Conservation (phyloP, 306 rosid species). For the Quercus bicolor region DNA sequence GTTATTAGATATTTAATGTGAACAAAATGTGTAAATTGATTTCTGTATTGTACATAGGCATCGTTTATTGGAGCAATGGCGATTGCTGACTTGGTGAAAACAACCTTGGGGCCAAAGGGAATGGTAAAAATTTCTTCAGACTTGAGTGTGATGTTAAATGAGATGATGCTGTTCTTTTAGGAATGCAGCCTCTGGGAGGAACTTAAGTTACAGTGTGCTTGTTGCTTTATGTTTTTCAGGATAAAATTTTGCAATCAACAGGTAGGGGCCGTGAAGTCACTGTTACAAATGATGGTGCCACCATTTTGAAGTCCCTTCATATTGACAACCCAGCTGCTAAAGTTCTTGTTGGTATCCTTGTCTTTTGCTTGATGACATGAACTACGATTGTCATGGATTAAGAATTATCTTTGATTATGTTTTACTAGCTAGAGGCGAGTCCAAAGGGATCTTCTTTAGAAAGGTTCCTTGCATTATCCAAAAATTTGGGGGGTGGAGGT, state of each 20-base stretch:
- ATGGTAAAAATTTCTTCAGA: conserved; percentile 51
- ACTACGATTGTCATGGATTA: neutral
- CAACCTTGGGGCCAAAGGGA: conserved; percentile 95
- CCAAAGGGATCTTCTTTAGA: too few species aligned
- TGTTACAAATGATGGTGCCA: conserved; percentile 95
- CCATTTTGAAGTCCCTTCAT: conserved; percentile 93
- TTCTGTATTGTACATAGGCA: conserved; percentile 42
- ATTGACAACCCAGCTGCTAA: conserved; percentile 98
- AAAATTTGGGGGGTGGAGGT: too few species aligned
- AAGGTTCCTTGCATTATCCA: too few species aligned
- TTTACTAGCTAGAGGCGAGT: too few species aligned
- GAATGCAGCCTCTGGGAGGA: neutral
- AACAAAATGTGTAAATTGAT: neutral
- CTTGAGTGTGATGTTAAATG: neutral
- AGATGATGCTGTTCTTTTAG: neutral
- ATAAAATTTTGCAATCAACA: conserved; percentile 92
- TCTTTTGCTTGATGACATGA: neutral
- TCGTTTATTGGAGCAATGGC: conserved; percentile 96
- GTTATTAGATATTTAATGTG: neutral
- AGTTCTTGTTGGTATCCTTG: conserved; percentile 98
- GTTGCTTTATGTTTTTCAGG: conserved; percentile 44
- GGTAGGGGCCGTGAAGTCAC: conserved; percentile 87
- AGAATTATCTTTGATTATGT: neutral
- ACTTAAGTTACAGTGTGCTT: neutral
- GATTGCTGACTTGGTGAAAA: conserved; percentile 93